Conservation (phyloP, 75 land plant genomes). For the Ceratopteris richardii region DNA sequence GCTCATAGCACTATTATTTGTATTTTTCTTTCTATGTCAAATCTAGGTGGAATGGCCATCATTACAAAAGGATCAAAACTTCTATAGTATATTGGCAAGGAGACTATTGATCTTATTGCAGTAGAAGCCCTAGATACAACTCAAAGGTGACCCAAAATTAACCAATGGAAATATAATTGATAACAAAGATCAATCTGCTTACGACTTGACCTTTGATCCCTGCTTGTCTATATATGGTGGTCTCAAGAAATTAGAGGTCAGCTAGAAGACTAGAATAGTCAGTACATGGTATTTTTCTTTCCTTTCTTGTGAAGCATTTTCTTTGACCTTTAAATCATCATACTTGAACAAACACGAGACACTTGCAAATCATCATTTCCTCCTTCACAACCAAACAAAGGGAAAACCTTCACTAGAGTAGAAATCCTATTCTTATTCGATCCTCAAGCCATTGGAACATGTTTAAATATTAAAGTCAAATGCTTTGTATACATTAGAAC, state of each 20-base stretch:
- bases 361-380: constrained; percentile 71
- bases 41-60: constrained; percentile 83
- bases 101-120: constrained; percentile 87
- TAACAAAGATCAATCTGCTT: constrained; percentile 49
- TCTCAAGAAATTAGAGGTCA: constrained; percentile 91
- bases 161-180: constrained; percentile 22
- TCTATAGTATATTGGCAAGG: constrained; percentile 85
- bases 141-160: constrained; percentile 49
- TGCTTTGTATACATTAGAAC: constrained; percentile 32
- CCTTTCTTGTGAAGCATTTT: not conserved
- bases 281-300: not conserved
- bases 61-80: constrained; percentile 87
- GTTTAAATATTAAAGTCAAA: constrained; percentile 51
- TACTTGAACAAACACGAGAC: constrained; percentile 75
- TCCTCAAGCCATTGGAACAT: constrained; percentile 64
- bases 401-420: constrained; percentile 66
- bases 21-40: too few relatives aligned
- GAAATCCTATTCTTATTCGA: constrained; percentile 62
- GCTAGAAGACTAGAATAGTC: too few relatives aligned
- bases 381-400: constrained; percentile 76
- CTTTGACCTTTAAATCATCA: not conserved
- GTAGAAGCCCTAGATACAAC: constrained; percentile 71
- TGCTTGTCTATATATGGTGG: constrained; percentile 99
- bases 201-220: constrained; percentile 88
- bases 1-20: too few relatives aligned